phyloP scores from a whole-genome alignment of 768 basidiomycete genomes.

The Amanita rimosa region DNA sequence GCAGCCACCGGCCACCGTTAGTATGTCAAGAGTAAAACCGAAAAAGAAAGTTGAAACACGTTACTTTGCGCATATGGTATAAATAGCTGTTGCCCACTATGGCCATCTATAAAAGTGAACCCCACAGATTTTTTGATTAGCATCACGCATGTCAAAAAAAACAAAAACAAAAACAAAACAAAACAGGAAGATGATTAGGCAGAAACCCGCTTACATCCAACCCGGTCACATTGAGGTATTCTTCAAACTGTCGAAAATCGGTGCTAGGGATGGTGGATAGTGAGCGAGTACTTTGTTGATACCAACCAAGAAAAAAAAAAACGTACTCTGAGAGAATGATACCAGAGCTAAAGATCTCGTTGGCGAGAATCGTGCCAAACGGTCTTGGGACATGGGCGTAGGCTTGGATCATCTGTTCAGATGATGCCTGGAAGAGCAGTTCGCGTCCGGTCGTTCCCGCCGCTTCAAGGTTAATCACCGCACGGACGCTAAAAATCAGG shows the following conservation, averaged over 20 bases:
- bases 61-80: conserved; percentile 88
- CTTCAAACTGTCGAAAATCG: conserved; percentile 90
- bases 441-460: conserved; percentile 84
- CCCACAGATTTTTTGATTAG: background rate
- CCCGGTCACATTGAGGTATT: conserved; percentile 84
- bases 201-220: conserved; percentile 54
- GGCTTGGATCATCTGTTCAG: conserved; percentile 88
- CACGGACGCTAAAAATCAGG: conserved; percentile 47
- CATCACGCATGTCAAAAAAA: background rate
- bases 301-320: background rate
- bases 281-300: background rate
- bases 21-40: too few relatives aligned
- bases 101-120: conserved; percentile 50
- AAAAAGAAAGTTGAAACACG: too few relatives aligned
- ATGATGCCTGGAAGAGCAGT: conserved; percentile 92
- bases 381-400: conserved; percentile 83
- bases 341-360: conserved; percentile 88
- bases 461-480: conserved; percentile 89
- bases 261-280: conserved; percentile 48
- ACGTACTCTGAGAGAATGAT: conserved; percentile 81
- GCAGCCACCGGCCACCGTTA: background rate
- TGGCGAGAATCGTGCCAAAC: conserved; percentile 80
- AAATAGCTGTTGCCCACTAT: conserved; percentile 86
- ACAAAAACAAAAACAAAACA: too few relatives aligned
- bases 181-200: background rate